Conservation (phyloP, 2,329 filamentous ascomycete genomes). For the Periconia sp. region DNA sequence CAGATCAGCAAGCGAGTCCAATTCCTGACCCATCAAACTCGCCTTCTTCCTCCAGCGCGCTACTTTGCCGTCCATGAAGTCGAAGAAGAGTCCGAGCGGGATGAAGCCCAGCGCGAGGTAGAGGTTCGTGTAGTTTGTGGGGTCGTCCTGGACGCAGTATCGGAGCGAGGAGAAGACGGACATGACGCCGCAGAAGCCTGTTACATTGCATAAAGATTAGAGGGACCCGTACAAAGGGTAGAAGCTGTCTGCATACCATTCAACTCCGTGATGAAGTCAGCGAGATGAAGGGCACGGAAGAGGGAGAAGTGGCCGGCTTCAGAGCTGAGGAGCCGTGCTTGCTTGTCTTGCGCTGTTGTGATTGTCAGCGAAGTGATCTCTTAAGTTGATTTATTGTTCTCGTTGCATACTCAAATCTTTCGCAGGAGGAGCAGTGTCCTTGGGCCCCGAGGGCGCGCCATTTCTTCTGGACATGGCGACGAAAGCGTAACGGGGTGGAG, state of each 20-base stretch:
- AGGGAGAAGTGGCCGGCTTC: slow-evolving; percentile 72
- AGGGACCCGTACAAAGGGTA: background rate
- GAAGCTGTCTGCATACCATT: slow-evolving; percentile 55
- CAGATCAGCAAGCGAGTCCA: slow-evolving; percentile 93
- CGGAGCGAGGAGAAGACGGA: slow-evolving; percentile 93
- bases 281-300: slow-evolving; percentile 67
- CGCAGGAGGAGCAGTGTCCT: slow-evolving; percentile 41
- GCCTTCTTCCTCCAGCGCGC: slow-evolving; percentile 96
- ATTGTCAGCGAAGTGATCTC: slow-evolving; percentile 8
- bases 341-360: slow-evolving; percentile 67
- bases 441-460: slow-evolving; percentile 52
- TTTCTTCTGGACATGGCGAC: slow-evolving; percentile 66
- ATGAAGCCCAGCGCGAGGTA: slow-evolving; percentile 85
- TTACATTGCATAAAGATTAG: too few species aligned
- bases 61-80: slow-evolving; percentile 96
- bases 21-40: slow-evolving; percentile 94
- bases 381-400: background rate
- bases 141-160: slow-evolving; percentile 76
- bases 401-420: slow-evolving; percentile 47
- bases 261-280: slow-evolving; percentile 81
- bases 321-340: slow-evolving; percentile 70
- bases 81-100: slow-evolving; percentile 86
- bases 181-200: slow-evolving; percentile 86
- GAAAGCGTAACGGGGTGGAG: background rate
- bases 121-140: slow-evolving; percentile 66